Evolutionary conservation across 129 eudicot species (phyloP).

Genomic region (Chrysanthemum seticuspe): DNA sequence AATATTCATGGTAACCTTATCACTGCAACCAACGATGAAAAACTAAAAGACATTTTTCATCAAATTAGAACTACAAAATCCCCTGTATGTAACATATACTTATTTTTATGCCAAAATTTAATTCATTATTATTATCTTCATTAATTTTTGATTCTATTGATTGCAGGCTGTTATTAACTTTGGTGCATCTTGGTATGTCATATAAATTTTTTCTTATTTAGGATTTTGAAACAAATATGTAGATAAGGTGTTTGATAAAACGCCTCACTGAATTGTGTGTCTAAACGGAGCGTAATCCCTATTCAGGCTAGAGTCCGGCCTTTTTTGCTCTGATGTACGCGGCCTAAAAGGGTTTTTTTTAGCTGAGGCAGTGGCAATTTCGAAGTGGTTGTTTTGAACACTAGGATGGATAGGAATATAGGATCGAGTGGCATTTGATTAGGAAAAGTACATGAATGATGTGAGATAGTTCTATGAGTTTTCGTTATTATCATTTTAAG

Average conservation of each 20-base stretch:
- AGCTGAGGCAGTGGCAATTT: neutral
- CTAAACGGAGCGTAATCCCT: no score
- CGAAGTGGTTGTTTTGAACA: no score
- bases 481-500: no score
- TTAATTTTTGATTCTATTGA: neutral
- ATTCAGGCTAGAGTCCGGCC: no score
- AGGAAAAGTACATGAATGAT: neutral
- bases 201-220: neutral
- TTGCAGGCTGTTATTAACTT: slow-evolving; percentile 79
- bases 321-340: neutral
- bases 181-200: slow-evolving; percentile 86
- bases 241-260: slow-evolving; percentile 52
- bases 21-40: slow-evolving; percentile 57
- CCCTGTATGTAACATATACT: slow-evolving; percentile 39
- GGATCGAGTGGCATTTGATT: neutral
- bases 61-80: slow-evolving; percentile 60
- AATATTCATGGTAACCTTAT: slow-evolving; percentile 39
- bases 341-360: no score
- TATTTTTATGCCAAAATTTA: neutral
- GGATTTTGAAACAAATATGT: neutral
- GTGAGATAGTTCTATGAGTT: neutral
- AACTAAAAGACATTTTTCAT: slow-evolving; percentile 57
- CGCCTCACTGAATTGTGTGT: slow-evolving; percentile 23
- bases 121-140: neutral
- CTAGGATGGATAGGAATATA: neutral